Evolutionary conservation across 371 early-diverging fungal genomes (phyloP), one percentile per base, ranked within the genome.

Genomic region (Mucor saturninus): DNA sequence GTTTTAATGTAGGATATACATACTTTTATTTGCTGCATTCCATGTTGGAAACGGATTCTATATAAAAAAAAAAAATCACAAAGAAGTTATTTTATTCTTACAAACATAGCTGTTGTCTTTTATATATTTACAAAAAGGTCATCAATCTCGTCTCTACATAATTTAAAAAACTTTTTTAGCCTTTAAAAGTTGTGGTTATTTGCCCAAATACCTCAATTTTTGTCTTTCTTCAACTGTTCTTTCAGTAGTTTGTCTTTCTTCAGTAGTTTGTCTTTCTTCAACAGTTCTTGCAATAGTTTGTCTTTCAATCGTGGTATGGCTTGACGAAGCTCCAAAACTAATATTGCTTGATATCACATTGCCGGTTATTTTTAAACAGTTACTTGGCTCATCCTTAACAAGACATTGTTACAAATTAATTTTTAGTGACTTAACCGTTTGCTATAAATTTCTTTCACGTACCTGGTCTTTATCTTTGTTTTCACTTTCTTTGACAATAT

Each of bases 291-390:
- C 57, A 57, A 48, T 57, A 57, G 48, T 57, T 56, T 57, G 57
- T 57, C 57, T 57, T 57, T 46, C 46, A 57, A 48, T 35, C 26
- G 57, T 48, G 57, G 32, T 57, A 57, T 57, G 48, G 57, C 57
- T 57, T 57, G 57, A 48, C 57, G 57, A 57, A 57, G 57, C 37
- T 37, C 30, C 57, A 57, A 57, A 35, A 35, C 37, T 57, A 48
- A 57, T 57, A 46, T 57, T 57, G 48, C 57, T 57, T 35, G 57
- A 57, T 31, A 48, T 57, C 57, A 57, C 48, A 57, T 57, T 57
- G 48, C 57, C 46, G 46, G 30, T 57, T 57, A 57, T 57, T 48
- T 57, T 57, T 57, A 57, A 48, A 57, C 57, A 46, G 57, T 46
- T 57, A 57, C 31, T 59, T 37, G 59, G 28, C 59, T 59, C 39